A percentile compares a stretch with the other conserved stretches of the same genome.
Conservation (phyloP, 73 alveolate species). For the Stentor roeselii region DNA sequence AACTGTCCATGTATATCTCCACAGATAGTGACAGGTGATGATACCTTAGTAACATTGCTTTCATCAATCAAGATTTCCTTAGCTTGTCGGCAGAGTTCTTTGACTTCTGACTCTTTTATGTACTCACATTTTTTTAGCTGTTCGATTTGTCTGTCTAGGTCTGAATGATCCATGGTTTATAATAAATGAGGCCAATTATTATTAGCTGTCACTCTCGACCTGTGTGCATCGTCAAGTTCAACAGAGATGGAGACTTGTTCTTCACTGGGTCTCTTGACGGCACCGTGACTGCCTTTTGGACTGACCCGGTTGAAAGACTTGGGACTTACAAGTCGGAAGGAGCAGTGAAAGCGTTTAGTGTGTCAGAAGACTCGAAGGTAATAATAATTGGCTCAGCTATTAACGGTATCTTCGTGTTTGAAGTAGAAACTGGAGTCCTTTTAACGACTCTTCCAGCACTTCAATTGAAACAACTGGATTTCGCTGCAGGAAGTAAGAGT, state of each 20-base stretch:
- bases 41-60: slow-evolving; percentile 80
- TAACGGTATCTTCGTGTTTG: slow-evolving; percentile 54
- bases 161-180: slow-evolving; percentile 20
- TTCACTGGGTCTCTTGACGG: slow-evolving; percentile 86
- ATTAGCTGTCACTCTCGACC: slow-evolving; percentile 88
- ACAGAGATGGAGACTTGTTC: slow-evolving; percentile 86
- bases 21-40: slow-evolving; percentile 92
- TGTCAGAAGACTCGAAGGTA: slow-evolving; percentile 78
- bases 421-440: slow-evolving; percentile 45
- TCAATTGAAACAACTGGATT: slow-evolving; percentile 33
- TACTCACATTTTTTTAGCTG: slow-evolving; percentile 72
- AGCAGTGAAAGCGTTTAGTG: slow-evolving; percentile 82
- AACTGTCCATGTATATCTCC: slow-evolving; percentile 91
- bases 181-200: slow-evolving; percentile 77
- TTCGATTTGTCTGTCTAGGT: slow-evolving; percentile 51
- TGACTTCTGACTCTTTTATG: slow-evolving; percentile 91
- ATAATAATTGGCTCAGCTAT: slow-evolving; percentile 68
- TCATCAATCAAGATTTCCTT: slow-evolving; percentile 90
- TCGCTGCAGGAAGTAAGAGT: slow-evolving; percentile 50
- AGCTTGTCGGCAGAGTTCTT: slow-evolving; percentile 84
- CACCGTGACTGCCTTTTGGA: slow-evolving; percentile 67
- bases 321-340: slow-evolving; percentile 78
- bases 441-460: slow-evolving; percentile 16
- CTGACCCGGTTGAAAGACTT: slow-evolving; percentile 77
- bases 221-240: slow-evolving; percentile 72